Evolutionary conservation across 2,329 filamentous ascomycete species (phyloP).

Genomic region (Cordyceps cicadae): DNA sequence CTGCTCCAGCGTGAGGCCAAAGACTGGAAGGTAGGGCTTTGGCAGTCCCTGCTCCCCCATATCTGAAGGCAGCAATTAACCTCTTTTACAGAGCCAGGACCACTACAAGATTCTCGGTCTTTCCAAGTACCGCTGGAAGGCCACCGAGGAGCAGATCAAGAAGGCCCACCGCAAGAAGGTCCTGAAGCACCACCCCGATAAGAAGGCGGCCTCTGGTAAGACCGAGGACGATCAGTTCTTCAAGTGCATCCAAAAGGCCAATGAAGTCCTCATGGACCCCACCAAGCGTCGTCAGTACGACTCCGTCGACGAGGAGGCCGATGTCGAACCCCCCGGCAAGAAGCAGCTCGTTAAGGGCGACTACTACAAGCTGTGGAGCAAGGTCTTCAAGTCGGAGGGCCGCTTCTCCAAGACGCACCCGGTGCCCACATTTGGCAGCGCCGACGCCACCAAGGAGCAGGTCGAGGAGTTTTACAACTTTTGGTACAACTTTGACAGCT

Average conservation of each 20-base stretch:
- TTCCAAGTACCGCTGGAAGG: constrained; percentile 83
- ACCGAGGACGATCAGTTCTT: constrained; percentile 97
- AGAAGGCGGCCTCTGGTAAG: constrained; percentile 85
- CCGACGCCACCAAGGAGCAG: constrained; percentile 76
- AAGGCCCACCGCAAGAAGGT: constrained; percentile 99
- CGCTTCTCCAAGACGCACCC: constrained; percentile 90
- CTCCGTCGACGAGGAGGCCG: constrained; percentile 88
- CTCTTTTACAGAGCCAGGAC: constrained; percentile 63
- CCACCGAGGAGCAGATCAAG: constrained; percentile 98
- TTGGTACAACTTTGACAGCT: constrained; percentile 99
- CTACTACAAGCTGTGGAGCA: constrained; percentile 91
- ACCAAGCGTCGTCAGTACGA: constrained; percentile 91
- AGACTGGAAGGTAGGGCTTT: constrained; percentile 82
- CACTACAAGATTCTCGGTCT: constrained; percentile 96
- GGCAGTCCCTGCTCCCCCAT: too few relatives aligned
- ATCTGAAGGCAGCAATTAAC: background rate
- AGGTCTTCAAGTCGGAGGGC: constrained; percentile 82
- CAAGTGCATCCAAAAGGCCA: constrained; percentile 99
- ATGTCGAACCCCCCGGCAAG: constrained; percentile 87
- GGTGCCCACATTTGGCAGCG: constrained; percentile 77
- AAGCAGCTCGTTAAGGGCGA: constrained; percentile 79
- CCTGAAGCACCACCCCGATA: constrained; percentile 96
- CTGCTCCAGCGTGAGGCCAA: constrained; percentile 91
- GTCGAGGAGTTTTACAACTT: constrained; percentile 99
- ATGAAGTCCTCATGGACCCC: constrained; percentile 86